Evolutionary conservation across 2,329 filamentous ascomycete species (phyloP), one percentile per base, ranked within the genome.

Genomic region (Emericellopsis cladophorae): DNA sequence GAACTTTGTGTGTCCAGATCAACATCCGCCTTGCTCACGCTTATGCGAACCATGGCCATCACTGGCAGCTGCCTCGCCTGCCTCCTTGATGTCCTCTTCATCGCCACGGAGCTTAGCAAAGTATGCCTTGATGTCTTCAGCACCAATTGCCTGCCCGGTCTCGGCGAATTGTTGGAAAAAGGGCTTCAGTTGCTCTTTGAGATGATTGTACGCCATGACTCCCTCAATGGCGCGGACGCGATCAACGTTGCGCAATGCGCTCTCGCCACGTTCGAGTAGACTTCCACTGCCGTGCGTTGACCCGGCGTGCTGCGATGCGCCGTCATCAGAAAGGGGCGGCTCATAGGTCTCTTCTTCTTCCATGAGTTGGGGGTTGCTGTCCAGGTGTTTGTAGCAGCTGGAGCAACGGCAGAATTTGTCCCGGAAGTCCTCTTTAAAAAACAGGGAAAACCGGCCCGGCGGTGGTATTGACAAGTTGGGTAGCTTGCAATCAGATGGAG

Each of bases 321-420:
- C 74, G 14, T 72, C 68, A 1, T 79, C 74, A 0, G 88, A 95
- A 5, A 95, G 66, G 2, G 90, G 88, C 0, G 90, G 92, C 53
- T 95, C 88, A 60, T 98, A 98, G 1, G 79, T 80, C 29, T 95
- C 87, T 67, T 98, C 92, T 60, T 94, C 88, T 54, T 96, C 89
- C 9, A 95, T 78, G 10, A 98, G 81, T 54, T 94, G 84, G 0
- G 79, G 76, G 55, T 94, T 79, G 0, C 68, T 63, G 41, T 76
- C 67, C 2, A 96, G 74, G 11, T 75, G 65, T 1, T 79, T 78
- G 61, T 86, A 95, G 65, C 89, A 95, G n/a, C 70, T 62, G 14
- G 75, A 57, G 61, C 92, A 98, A 54, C 72, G 85, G 66, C 92
- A 98, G 51, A 98, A 66, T 44, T 81, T 68, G 33, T 83, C 72